These are phyloP conservation scores for Hypholoma sublateritium DNA, from an alignment of 768 basidiomycete genomes.

Conservation along the genomic window DNA sequence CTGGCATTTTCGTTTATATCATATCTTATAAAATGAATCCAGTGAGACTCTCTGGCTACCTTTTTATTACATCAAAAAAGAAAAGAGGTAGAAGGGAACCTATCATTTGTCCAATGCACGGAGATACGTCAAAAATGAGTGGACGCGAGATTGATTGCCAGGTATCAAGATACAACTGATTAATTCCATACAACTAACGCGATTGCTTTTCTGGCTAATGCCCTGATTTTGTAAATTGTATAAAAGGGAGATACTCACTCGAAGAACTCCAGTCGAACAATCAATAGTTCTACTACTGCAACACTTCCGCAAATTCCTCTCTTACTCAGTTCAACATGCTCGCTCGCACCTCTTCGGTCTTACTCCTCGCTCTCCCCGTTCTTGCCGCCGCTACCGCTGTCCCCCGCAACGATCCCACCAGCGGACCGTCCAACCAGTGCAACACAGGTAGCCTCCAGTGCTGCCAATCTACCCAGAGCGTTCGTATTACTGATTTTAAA, in stretches of 20 bases:
- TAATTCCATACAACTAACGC: too few species aligned
- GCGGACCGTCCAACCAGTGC: slow-evolving; percentile 20
- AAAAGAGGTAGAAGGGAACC: too few species aligned
- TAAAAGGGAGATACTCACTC: slow-evolving; percentile 10
- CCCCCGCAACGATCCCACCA: slow-evolving; percentile 15
- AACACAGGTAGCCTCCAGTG: slow-evolving; percentile 29
- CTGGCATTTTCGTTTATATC: too few species aligned
- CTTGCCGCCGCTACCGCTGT: slow-evolving; percentile 26
- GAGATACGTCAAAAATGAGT: too few species aligned
- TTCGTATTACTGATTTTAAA: slow-evolving; percentile 7
- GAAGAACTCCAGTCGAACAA: slow-evolving; percentile 19
- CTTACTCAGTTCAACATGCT: slow-evolving; percentile 22
- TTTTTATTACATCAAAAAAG: too few species aligned
- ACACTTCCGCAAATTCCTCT: background rate
- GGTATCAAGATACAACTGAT: too few species aligned
- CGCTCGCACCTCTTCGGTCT: slow-evolving; percentile 24
- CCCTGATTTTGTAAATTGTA: slow-evolving; percentile 4
- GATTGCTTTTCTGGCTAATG: background rate
- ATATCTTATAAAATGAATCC: too few species aligned
- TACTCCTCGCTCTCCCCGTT: slow-evolving; percentile 25
- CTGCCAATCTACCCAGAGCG: slow-evolving; percentile 23
- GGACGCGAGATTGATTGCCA: too few species aligned
- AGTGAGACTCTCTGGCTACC: too few species aligned
- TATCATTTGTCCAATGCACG: too few species aligned
- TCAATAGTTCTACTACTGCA: slow-evolving; percentile 17